A percentile compares a stretch with the other conserved stretches of the same genome.
Conservation (phyloP, 1,284 basidiomycete species). For the Tremellales sp. region DNA sequence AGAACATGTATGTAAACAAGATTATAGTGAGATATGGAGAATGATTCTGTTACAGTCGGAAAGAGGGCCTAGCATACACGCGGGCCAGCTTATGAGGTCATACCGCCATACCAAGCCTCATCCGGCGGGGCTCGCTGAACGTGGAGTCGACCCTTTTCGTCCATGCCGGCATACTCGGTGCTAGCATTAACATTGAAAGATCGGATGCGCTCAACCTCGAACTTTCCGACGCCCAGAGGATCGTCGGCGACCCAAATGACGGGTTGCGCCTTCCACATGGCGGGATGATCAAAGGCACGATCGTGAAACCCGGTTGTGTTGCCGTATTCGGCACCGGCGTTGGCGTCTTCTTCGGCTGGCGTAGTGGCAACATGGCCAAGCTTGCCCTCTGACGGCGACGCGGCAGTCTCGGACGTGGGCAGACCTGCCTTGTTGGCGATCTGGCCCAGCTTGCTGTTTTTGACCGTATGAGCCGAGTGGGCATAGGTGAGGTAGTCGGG, state of each 20-base stretch:
- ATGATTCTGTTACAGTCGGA: too few species aligned
- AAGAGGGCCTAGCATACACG: too few species aligned
- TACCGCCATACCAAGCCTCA: conserved; percentile 42
- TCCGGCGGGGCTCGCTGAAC: conserved; percentile 43
- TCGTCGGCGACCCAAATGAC: conserved; percentile 48
- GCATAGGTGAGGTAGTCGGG: conserved; percentile 32
- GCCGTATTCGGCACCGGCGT: conserved; percentile 33
- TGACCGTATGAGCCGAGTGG: conserved; percentile 22
- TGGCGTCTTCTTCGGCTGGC: conserved; percentile 19
- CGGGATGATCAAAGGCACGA: conserved; percentile 48
- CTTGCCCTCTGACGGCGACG: conserved; percentile 14
- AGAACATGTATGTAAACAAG: too few species aligned
- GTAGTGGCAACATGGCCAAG: conserved; percentile 11
- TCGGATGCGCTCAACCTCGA: conserved; percentile 42
- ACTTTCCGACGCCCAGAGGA: conserved; percentile 42
- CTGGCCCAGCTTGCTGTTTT: conserved; percentile 7
- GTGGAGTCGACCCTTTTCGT: conserved; percentile 39
- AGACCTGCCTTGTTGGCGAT: background rate
- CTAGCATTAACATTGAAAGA: conserved; percentile 39
- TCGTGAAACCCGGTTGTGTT: conserved; percentile 41
- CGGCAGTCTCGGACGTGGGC: conserved; percentile 11
- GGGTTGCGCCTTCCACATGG: conserved; percentile 48
- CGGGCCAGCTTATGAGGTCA: conserved; percentile 6
- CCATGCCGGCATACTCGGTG: conserved; percentile 43
- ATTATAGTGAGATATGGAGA: too few species aligned